Conservation (phyloP, 331 rosid genomes). For the Quercus lobata region DNA sequence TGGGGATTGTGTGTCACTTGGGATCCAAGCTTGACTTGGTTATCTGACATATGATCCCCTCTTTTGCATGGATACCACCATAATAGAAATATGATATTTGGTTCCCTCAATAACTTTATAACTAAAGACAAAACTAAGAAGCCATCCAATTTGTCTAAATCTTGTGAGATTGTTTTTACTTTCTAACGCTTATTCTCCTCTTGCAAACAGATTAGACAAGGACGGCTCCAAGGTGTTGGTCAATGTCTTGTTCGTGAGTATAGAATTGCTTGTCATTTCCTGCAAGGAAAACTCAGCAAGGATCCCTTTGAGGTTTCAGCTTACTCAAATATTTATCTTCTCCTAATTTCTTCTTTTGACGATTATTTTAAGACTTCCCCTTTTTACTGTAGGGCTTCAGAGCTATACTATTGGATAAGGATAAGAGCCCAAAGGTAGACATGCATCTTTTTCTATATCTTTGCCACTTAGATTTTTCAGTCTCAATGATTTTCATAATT, state of each 20-base stretch:
- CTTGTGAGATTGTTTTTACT: neutral
- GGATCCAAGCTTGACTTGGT: too few relatives aligned
- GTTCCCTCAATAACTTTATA: neutral
- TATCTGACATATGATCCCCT: too few relatives aligned
- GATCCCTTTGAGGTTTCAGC: too few relatives aligned
- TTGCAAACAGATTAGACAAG: conserved; percentile 67
- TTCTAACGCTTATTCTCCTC: neutral
- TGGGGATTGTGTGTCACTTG: too few relatives aligned
- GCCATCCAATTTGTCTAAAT: neutral
- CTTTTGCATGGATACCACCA: neutral
- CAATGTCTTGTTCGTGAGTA: conserved; percentile 79
- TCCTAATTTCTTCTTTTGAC: conserved; percentile 11
- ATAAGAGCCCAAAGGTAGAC: conserved; percentile 83
- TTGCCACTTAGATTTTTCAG: too few relatives aligned
- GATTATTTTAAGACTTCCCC: conserved; percentile 12
- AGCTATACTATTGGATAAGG: conserved; percentile 86
- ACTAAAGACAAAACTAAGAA: neutral
- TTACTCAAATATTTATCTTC: neutral
- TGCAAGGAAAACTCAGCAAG: conserved; percentile 33
- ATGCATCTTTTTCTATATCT: neutral
- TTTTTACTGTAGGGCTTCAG: conserved; percentile 72
- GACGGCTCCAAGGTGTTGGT: conserved; percentile 74
- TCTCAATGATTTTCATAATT: neutral
- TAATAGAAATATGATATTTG: too few relatives aligned
- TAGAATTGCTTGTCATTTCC: conserved; percentile 74